These are phyloP conservation scores for Boletus smithii DNA, from an alignment of 1,284 basidiomycete species.

Conservation along the genomic window DNA sequence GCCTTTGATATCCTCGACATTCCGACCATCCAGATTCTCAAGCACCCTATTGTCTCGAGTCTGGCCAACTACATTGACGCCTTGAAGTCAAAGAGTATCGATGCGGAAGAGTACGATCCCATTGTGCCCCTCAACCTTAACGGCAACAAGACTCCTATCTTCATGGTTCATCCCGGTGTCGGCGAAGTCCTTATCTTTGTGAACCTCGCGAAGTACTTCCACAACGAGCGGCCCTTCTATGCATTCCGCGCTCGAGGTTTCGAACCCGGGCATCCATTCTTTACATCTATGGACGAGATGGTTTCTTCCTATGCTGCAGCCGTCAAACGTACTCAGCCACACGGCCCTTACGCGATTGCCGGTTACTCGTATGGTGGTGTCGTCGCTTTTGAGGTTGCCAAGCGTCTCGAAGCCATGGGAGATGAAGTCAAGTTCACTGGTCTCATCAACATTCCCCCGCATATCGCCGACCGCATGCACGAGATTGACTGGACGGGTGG, in stretches of 20 bases:
- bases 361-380: no score
- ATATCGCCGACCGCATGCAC: constrained; percentile 40
- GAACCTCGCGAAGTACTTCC: constrained; percentile 36
- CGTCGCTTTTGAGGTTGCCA: no score
- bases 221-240: constrained; percentile 40
- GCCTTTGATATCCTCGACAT: constrained; percentile 35
- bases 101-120: constrained; percentile 28
- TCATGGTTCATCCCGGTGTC: constrained; percentile 42
- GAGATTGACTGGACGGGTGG: constrained; percentile 40
- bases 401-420: constrained; percentile 35
- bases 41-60: constrained; percentile 34
- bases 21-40: constrained; percentile 39
- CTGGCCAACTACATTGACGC: constrained; percentile 27
- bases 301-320: constrained; percentile 37
- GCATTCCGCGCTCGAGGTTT: constrained; percentile 42
- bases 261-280: constrained; percentile 36
- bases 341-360: no score
- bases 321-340: no score
- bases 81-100: constrained; percentile 12
- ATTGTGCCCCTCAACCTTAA: constrained; percentile 36
- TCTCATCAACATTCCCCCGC: constrained; percentile 40
- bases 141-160: constrained; percentile 40
- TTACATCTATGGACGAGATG: constrained; percentile 40
- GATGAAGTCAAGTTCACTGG: constrained; percentile 39
- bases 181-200: constrained; percentile 44